A percentile compares a stretch with the other conserved stretches of the same genome.
phyloP scores from a whole-genome alignment of 2,329 filamentous ascomycete species.

The Ceratocystis papillata region DNA sequence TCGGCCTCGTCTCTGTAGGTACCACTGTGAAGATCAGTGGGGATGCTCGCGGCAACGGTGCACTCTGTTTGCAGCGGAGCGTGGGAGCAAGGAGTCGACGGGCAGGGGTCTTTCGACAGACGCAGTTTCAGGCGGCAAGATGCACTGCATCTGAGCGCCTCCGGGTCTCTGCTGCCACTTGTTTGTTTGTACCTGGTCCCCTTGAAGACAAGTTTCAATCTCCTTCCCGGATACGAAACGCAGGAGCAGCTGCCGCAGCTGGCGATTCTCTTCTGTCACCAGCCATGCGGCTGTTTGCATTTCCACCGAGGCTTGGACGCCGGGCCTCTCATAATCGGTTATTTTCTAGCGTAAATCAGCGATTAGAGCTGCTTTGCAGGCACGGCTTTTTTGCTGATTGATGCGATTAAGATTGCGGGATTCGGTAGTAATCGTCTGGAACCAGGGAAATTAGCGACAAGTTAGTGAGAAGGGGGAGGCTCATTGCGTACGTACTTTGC shows the following conservation, averaged over 20 bases:
- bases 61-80: slow-evolving; percentile 17
- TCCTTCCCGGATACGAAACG: slow-evolving; percentile 10
- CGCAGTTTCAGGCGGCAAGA: not conserved
- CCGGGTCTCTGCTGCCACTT: not conserved
- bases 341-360: slow-evolving; percentile 14
- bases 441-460: not conserved
- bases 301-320: slow-evolving; percentile 14
- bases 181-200: not conserved
- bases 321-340: slow-evolving; percentile 8
- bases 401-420: slow-evolving; percentile 14
- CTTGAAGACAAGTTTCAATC: slow-evolving; percentile 5
- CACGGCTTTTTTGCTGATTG: slow-evolving; percentile 19
- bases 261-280: slow-evolving; percentile 5
- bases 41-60: slow-evolving; percentile 15
- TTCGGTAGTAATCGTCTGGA: slow-evolving; percentile 7
- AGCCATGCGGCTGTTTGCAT: slow-evolving; percentile 14
- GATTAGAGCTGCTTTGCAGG: slow-evolving; percentile 19
- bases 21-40: slow-evolving; percentile 10
- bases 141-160: not conserved
- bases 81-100: not conserved
- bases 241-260: not conserved
- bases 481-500: not conserved
- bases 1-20: not conserved
- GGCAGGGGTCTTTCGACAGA: not conserved
- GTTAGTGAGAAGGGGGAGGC: not conserved